A percentile compares a stretch with the other conserved stretches of the same genome.
phyloP scores from a whole-genome alignment of 2,329 filamentous ascomycete species.

The Clarireedia hainanense region DNA sequence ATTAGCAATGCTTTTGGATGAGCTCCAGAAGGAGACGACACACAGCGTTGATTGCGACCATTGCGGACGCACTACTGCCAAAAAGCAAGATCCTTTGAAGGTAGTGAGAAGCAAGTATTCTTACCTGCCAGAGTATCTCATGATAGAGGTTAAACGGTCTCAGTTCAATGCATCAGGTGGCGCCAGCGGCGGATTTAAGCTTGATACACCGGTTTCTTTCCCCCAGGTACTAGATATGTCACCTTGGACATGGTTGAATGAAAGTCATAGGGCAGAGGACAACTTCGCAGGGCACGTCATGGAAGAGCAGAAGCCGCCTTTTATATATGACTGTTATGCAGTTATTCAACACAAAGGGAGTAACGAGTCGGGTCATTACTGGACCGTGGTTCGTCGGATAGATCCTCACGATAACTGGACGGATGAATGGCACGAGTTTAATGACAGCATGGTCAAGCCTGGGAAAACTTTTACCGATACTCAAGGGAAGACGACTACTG shows the following conservation, averaged over 20 bases:
- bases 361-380: background rate
- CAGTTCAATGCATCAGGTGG: background rate
- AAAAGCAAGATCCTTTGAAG: background rate
- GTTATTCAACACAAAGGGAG: background rate
- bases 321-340: constrained; percentile 6
- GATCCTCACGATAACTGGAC: constrained; percentile 1
- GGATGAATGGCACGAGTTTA: constrained; percentile 6
- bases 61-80: background rate
- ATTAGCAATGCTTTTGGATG: background rate
- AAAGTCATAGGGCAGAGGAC: background rate
- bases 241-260: constrained; percentile 1
- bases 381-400: constrained; percentile 3
- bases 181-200: background rate
- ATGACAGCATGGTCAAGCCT: background rate
- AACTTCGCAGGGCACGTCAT: background rate
- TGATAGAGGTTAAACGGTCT: background rate
- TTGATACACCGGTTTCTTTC: background rate
- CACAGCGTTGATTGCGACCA: background rate
- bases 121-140: constrained; percentile 1
- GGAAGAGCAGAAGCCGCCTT: constrained; percentile 2
- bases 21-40: background rate
- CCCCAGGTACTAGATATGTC: constrained; percentile 2
- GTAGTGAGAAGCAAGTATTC: background rate
- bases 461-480: constrained; percentile 2
- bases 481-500: background rate